Base-by-base conservation (phyloP, 192 early-diverging fungal species). In the Funneliformis geosporum region DNA sequence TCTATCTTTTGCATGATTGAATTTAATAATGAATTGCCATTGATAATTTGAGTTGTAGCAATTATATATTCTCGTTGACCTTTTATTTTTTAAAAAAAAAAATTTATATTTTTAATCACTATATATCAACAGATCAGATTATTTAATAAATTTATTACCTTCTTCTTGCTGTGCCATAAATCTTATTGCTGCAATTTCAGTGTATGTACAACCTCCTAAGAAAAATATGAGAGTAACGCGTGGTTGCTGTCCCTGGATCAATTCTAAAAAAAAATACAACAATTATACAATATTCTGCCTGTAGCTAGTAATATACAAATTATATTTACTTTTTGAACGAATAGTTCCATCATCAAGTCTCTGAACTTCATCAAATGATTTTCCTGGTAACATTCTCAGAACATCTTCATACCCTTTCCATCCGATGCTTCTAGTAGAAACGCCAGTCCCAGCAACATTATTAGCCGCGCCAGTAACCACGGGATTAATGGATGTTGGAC, bases 401-500 rank as follows among this genome's bases (percentile, higher is more conserved):
- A 92, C 87, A 43, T 99, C 97, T 39, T 98, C 96, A 86, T 91
- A 93, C 2, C 95, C 95, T 76, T 90, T 91, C 97, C 96, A 98
- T 7, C 94, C 92, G 78, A 87, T 84, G 67, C 82, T 88, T 38
- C 81, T 83, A 8, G 84, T 86, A 8, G 84, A 85, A 42, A 79
- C 76, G 11, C 76, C 79, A 74, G 40, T 47, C 0, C 60, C 69
- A 27, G 76, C 81, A 3, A 73, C 82, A 23, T 83, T 81, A 65
- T 76, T 8, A 70, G 59, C 60, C 59, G 79, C 43, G 38, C 71
- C 71, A 46, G 80, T 65, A 68, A 78, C 71, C 62, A 73, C 55
- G 33, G 44, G 33, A 75, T 65, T 68, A 77, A 72, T 60, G 25
- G 73, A 78, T 75, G 43, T 67, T 23, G 60, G 75, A 39, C 84